phyloP scores from a whole-genome alignment of 176 grass and related monocot species.

The Cymbopogon citratus region DNA sequence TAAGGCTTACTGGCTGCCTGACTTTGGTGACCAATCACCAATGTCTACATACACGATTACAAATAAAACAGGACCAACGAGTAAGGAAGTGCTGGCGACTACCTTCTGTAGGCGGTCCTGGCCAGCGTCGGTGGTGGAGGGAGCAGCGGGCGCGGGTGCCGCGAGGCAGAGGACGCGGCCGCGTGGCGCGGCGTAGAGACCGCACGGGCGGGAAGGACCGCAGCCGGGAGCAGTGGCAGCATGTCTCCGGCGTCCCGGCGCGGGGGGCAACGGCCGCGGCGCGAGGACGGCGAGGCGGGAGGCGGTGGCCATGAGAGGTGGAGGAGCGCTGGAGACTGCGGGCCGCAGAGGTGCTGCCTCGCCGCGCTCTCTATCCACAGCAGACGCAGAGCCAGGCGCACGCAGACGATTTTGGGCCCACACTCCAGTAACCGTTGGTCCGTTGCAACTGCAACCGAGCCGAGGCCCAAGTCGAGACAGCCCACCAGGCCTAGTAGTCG shows the following conservation, averaged over 20 bases:
- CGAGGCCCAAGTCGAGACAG: neutral
- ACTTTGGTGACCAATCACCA: neutral
- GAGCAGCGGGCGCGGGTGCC: constrained; percentile 18
- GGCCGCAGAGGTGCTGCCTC: constrained; percentile 22
- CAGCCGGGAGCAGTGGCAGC: neutral
- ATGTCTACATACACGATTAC: neutral
- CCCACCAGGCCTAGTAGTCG: neutral
- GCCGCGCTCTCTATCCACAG: constrained; percentile 28
- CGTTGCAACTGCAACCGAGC: neutral
- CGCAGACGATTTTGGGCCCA: neutral
- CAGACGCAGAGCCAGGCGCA: neutral
- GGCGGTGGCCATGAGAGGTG: constrained; percentile 27
- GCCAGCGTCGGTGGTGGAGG: constrained; percentile 41
- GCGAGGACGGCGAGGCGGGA: constrained; percentile 41
- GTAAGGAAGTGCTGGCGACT: neutral
- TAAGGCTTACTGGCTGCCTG: too few species aligned
- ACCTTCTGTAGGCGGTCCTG: constrained; percentile 88
- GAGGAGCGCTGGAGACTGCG: constrained; percentile 14
- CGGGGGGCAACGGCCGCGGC: neutral
- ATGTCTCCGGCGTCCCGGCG: neutral
- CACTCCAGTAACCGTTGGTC: neutral
- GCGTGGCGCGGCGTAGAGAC: constrained; percentile 13
- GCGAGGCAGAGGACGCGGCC: constrained; percentile 37
- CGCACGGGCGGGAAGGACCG: neutral
- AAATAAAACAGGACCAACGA: neutral